phyloP scores from a whole-genome alignment of 2,329 filamentous ascomycete species.

The Paramyrothecium roridum region DNA sequence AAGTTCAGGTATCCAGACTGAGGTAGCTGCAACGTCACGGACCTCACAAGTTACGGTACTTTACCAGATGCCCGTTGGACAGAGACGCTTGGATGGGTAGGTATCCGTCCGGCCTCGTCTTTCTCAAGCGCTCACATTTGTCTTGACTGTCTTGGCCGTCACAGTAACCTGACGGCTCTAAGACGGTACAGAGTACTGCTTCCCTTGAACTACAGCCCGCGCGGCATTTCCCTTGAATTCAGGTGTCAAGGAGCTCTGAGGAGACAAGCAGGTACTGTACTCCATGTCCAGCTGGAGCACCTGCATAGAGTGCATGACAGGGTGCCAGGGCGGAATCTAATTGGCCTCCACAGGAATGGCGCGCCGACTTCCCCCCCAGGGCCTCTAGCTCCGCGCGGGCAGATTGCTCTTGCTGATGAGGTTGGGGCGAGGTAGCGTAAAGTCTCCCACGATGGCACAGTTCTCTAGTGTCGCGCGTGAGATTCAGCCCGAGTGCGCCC shows the following conservation, averaged over 20 bases:
- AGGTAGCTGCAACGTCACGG: too few relatives aligned
- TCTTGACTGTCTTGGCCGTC: not conserved
- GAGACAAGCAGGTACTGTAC: not conserved
- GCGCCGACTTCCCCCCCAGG: not conserved
- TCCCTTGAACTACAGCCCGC: not conserved
- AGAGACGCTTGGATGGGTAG: not conserved
- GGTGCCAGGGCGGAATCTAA: not conserved
- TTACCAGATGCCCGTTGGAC: not conserved
- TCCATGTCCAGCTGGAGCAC: not conserved
- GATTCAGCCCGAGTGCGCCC: not conserved
- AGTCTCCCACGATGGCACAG: not conserved
- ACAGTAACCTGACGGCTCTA: too few relatives aligned
- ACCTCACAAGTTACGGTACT: too few relatives aligned
- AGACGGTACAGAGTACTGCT: too few relatives aligned
- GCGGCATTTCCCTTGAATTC: not conserved
- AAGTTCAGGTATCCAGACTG: too few relatives aligned
- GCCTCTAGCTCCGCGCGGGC: not conserved
- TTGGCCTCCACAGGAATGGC: conserved; percentile 1
- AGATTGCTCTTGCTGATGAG: not conserved
- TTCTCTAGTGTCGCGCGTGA: not conserved
- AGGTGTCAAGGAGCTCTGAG: not conserved
- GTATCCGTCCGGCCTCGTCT: not conserved
- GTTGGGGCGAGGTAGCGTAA: not conserved
- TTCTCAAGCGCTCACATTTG: not conserved
- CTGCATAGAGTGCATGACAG: not conserved